Evolutionary conservation across 2,329 filamentous ascomycete species (phyloP), one percentile per base, ranked within the genome.

Genomic region (Aspergillus versicolor): DNA sequence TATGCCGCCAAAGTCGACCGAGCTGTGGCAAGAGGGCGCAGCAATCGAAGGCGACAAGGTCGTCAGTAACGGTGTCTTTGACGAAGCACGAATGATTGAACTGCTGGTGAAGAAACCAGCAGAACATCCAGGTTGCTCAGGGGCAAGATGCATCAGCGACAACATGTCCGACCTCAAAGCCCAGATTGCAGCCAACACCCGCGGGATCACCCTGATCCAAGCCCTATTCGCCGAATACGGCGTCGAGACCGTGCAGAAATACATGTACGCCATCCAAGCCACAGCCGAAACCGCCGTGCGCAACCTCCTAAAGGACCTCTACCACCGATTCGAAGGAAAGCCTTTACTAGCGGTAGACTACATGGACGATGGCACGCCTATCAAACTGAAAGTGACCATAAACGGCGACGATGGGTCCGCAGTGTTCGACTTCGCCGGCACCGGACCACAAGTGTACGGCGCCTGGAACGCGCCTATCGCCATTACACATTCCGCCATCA

Each of bases 131-230:
- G 91, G 89, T 1, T 94, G 90, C 75, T 87, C 84, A 53, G 91
- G 90, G 2, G 92, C 91, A 0, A 80, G 91, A 43, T 91, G 90
- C 68, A 79, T 95, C 1, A 86, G 84, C 9, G 91, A 96, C 72
- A 95, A 95, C 69, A 80, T 95, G 62, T 92, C 91, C 52, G 91
- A 95, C 69, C 80, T 96, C 41, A 92, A 92, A 72, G 91, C 91
- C 0, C 91, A 95, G 70, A 88, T 94, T 12, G 90, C 91, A 0
- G 90, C 91, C 12, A 95, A 96, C 67, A 88, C 91, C 65, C 92
- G 92, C 65, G 91, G 91, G 8, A 93, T 93, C 67, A 87, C 85
- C 37, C 79, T 93, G 21, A 94, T 95, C 63, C 83, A 83, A 49
- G 81, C 83, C 0, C 77, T 94, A 2, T 92, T 95, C 63, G 82